Evolutionary conservation across 345 rosid species (phyloP).

Genomic region (Sapria himalayana): DNA sequence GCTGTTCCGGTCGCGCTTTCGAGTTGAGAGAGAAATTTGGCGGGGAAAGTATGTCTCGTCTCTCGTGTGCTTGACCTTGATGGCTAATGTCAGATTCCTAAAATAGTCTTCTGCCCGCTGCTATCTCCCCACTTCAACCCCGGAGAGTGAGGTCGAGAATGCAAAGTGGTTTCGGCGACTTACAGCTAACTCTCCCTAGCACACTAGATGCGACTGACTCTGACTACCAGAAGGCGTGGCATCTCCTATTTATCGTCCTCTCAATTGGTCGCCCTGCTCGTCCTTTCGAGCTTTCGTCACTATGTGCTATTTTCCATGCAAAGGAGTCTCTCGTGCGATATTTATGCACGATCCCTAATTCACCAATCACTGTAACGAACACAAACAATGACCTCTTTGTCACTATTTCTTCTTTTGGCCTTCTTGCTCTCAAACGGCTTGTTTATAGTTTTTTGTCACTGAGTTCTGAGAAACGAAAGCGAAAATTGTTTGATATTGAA

Average conservation of each 20-base stretch:
- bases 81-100: too few relatives aligned
- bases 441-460: conserved; percentile 6
- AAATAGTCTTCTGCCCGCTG: too few relatives aligned
- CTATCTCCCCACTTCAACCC: too few relatives aligned
- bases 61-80: too few relatives aligned
- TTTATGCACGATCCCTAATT: conserved; percentile 25
- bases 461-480: conserved; percentile 18
- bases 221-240: conserved; percentile 30
- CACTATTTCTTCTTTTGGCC: conserved; percentile 15
- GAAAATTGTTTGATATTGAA: conserved; percentile 6
- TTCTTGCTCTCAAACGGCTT: conserved; percentile 11
- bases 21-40: too few relatives aligned
- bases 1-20: too few relatives aligned
- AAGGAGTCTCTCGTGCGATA: conserved; percentile 16
- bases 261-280: conserved; percentile 26
- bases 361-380: conserved; percentile 22
- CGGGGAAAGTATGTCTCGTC: too few relatives aligned
- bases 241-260: conserved; percentile 25
- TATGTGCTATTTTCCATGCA: conserved; percentile 19
- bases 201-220: not conserved
- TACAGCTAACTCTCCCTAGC: too few relatives aligned
- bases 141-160: too few relatives aligned
- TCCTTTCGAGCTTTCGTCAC: conserved; percentile 18
- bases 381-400: conserved; percentile 6
- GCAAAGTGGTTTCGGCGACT: too few relatives aligned